Conservation (phyloP, 495 filamentous ascomycete genomes). For the Neurospora africana region DNA sequence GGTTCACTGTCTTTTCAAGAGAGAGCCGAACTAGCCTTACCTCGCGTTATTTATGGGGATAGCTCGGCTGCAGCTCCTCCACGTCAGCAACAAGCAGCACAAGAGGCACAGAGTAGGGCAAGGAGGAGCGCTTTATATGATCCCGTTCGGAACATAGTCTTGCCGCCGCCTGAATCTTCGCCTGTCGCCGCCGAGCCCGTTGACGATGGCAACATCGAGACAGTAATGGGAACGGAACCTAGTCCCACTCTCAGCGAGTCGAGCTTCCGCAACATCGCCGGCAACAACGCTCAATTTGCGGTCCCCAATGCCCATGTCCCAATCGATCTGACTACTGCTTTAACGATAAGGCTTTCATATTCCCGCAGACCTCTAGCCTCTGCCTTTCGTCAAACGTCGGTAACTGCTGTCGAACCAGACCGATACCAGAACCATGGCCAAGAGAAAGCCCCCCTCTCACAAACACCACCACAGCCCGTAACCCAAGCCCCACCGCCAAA, state of each 20-base stretch:
- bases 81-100: not conserved
- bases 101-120: not conserved
- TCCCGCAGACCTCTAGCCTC: not conserved
- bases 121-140: not conserved
- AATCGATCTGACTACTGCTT: not conserved
- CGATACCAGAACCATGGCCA: not conserved
- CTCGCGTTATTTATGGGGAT: not conserved
- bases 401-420: not conserved
- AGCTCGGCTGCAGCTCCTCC: not conserved
- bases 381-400: not conserved
- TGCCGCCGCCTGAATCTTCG: not conserved
- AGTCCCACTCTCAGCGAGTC: not conserved
- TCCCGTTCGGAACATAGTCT: not conserved
- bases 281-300: not conserved
- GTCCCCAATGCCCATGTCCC: not conserved
- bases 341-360: too few species aligned
- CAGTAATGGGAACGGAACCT: not conserved
- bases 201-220: not conserved
- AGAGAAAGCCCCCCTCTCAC: not conserved
- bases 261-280: not conserved
- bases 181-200: not conserved
- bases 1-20: not conserved
- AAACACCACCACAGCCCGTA: not conserved
- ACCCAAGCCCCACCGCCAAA: not conserved
- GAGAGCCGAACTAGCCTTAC: not conserved